phyloP scores from a whole-genome alignment of 331 rosid species.

The Ulmus americana region DNA sequence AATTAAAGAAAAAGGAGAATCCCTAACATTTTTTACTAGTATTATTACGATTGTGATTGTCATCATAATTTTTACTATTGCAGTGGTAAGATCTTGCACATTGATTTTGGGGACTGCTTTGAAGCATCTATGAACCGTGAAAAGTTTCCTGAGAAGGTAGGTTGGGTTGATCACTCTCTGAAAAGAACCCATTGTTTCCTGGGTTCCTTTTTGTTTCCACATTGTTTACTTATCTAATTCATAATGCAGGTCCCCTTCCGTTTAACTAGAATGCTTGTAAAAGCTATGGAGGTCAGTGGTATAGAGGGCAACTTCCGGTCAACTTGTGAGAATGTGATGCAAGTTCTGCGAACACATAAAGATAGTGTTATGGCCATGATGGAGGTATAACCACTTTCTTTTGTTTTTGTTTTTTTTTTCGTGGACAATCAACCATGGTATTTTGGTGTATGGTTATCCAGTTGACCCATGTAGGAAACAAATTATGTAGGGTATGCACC shows the following conservation, averaged over 20 bases:
- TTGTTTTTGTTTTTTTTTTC: background rate
- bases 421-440: too few species aligned
- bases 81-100: slow-evolving; percentile 96
- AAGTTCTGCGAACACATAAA: slow-evolving; percentile 75
- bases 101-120: slow-evolving; percentile 97
- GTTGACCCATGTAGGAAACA: too few species aligned
- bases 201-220: background rate
- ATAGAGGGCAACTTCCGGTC: slow-evolving; percentile 97
- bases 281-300: slow-evolving; percentile 99
- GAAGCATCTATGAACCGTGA: slow-evolving; percentile 98
- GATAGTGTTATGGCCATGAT: slow-evolving; percentile 99
- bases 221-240: slow-evolving; percentile 12
- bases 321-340: slow-evolving; percentile 95
- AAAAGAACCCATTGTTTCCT: background rate
- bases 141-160: slow-evolving; percentile 93
- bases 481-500: background rate
- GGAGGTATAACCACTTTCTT: slow-evolving; percentile 57
- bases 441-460: too few species aligned
- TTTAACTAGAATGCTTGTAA: slow-evolving; percentile 96
- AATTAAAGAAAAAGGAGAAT: too few species aligned
- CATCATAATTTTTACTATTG: slow-evolving; percentile 26
- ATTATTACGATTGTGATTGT: too few species aligned
- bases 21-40: too few species aligned
- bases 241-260: slow-evolving; percentile 83
- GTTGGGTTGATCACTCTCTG: background rate